These are phyloP conservation scores for Meredithiella fracta DNA, from an alignment of 2,329 filamentous ascomycete species.

Conservation along the genomic window DNA sequence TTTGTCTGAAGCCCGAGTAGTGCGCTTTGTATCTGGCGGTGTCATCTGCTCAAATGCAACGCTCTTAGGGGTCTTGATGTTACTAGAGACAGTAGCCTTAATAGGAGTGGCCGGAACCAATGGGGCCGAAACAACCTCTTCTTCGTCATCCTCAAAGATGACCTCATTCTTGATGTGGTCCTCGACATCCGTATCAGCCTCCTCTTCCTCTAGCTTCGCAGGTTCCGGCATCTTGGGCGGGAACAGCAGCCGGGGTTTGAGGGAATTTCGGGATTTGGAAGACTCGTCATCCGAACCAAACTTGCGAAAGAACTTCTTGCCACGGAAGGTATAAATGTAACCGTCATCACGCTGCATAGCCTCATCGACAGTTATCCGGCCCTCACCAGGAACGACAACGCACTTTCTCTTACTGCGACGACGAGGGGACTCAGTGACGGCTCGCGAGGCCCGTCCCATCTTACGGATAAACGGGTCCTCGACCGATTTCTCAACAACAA, in stretches of 20 bases:
- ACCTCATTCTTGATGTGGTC: conserved; percentile 25
- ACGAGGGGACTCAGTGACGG: conserved; percentile 20
- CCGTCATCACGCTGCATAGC: conserved; percentile 52
- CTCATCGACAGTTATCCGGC: conserved; percentile 43
- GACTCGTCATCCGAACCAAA: conserved; percentile 31
- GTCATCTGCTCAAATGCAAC: conserved; percentile 41
- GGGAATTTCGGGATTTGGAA: conserved; percentile 39
- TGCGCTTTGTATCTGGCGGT: conserved; percentile 44
- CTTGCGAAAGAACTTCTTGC: conserved; percentile 61
- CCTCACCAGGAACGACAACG: conserved; percentile 39
- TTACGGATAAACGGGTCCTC: conserved; percentile 57
- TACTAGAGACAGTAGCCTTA: conserved; percentile 17
- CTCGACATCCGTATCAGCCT: conserved; percentile 43
- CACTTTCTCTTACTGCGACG: conserved; percentile 39
- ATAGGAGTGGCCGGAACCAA: conserved; percentile 22
- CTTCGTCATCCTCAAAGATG: conserved; percentile 15
- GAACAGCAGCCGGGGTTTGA: conserved; percentile 60
- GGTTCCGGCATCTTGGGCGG: conserved; percentile 29
- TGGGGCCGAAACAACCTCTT: conserved; percentile 16
- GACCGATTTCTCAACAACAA: conserved; percentile 44
- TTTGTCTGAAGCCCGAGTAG: conserved; percentile 40
- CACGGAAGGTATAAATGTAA: conserved; percentile 61
- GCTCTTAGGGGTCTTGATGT: conserved; percentile 33
- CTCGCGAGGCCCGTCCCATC: conserved; percentile 20
- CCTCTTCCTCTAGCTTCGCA: conserved; percentile 37